Conservation (phyloP, 2,329 filamentous ascomycete species). For the Venturia asperata region DNA sequence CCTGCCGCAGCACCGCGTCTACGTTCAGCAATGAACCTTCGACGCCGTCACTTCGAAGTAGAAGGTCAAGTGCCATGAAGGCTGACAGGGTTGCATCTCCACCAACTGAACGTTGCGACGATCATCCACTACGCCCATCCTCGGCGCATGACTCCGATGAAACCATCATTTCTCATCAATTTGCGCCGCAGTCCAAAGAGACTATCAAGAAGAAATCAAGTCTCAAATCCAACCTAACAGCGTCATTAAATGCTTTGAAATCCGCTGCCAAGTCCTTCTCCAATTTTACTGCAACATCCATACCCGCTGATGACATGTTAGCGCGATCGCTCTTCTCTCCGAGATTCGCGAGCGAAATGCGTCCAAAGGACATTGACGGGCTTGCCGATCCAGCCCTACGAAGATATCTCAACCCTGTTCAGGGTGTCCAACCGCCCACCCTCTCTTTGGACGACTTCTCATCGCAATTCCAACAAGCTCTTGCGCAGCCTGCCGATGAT, state of each 20-base stretch:
- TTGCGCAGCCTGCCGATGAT: slow-evolving; percentile 20
- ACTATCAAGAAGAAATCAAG: slow-evolving; percentile 40
- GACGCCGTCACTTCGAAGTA: slow-evolving; percentile 23
- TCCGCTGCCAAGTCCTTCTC: slow-evolving; percentile 55
- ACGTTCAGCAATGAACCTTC: slow-evolving; percentile 31
- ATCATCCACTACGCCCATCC: slow-evolving; percentile 46
- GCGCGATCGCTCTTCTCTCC: slow-evolving; percentile 52
- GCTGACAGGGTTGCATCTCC: slow-evolving; percentile 43
- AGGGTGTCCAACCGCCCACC: slow-evolving; percentile 1
- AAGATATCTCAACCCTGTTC: slow-evolving; percentile 53
- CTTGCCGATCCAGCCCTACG: slow-evolving; percentile 51
- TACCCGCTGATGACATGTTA: slow-evolving; percentile 53
- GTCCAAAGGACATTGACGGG: slow-evolving; percentile 47
- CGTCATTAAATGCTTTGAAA: slow-evolving; percentile 55
- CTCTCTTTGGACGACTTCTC: slow-evolving; percentile 14
- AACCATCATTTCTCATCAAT: slow-evolving; percentile 24
- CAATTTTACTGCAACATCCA: slow-evolving; percentile 46
- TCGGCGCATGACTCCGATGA: slow-evolving; percentile 22
- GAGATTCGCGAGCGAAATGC: slow-evolving; percentile 53
- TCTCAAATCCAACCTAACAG: slow-evolving; percentile 58
- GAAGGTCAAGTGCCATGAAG: slow-evolving; percentile 24
- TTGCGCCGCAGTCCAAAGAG: slow-evolving; percentile 26
- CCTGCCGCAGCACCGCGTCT: slow-evolving; percentile 37
- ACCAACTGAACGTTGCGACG: slow-evolving; percentile 46
- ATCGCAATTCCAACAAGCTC: slow-evolving; percentile 33